Percentiles rank a stretch among this genome's conserved stretches.
These are phyloP conservation scores for Trichoderma gamsii DNA, from an alignment of 495 filamentous ascomycete genomes.

Conservation along the genomic window DNA sequence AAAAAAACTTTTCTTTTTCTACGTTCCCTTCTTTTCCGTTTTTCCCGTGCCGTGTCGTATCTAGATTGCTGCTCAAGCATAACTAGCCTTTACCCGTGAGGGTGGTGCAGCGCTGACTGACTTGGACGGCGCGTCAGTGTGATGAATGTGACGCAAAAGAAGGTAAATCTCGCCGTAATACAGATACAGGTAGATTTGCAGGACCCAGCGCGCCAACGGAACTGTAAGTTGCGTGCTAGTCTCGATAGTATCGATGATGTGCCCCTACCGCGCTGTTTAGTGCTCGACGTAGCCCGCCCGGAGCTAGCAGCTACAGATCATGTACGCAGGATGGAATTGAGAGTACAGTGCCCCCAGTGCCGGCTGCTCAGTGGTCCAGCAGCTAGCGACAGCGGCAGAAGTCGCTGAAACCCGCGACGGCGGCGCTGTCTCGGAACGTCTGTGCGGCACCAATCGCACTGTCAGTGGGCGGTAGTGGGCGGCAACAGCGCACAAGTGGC, in stretches of 20 bases:
- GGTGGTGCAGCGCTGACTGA: not conserved
- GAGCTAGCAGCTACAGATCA: not conserved
- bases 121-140: not conserved
- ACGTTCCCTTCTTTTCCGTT: not conserved
- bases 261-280: not conserved
- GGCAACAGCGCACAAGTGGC: not conserved
- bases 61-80: conserved; percentile 5
- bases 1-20: not conserved
- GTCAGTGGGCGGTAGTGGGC: not conserved
- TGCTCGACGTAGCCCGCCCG: not conserved
- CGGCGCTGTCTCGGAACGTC: conserved; percentile 8
- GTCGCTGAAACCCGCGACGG: not conserved
- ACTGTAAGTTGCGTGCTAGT: not conserved
- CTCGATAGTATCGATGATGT: not conserved
- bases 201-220: not conserved
- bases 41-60: not conserved
- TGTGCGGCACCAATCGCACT: not conserved
- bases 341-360: not conserved
- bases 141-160: not conserved
- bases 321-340: not conserved
- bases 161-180: not conserved
- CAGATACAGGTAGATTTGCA: not conserved
- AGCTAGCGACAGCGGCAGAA: not conserved
- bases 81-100: not conserved
- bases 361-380: too few species aligned